phyloP scores from a whole-genome alignment of 768 basidiomycete species.

The Cantharellus anzutake region DNA sequence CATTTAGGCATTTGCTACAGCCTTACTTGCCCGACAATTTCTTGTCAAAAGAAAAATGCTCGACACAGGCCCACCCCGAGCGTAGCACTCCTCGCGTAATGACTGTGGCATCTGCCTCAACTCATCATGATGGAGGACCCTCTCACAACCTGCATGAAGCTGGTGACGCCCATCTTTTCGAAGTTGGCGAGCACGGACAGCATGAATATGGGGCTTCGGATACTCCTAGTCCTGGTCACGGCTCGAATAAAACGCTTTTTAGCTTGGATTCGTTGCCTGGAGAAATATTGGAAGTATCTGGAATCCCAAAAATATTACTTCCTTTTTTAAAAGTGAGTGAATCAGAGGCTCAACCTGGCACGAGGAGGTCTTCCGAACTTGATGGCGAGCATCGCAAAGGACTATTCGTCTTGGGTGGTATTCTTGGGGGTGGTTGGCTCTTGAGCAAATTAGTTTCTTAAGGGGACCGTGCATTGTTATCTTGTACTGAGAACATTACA shows the following conservation, averaged over 20 bases:
- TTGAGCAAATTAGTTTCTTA: constrained; percentile 15
- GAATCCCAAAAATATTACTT: constrained; percentile 5
- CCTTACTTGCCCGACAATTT: constrained; percentile 43
- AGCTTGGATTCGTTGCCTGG: constrained; percentile 14
- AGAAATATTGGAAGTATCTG: constrained; percentile 16
- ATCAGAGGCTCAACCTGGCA: constrained; percentile 4
- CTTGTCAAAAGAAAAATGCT: constrained; percentile 9
- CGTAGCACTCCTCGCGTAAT: constrained; percentile 12
- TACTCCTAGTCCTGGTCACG: neutral
- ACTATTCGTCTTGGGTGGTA: constrained; percentile 28
- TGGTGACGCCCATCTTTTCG: constrained; percentile 11
- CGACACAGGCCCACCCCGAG: constrained; percentile 9
- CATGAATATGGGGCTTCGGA: neutral
- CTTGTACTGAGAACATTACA: too few relatives aligned
- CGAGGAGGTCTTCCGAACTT: constrained; percentile 1
- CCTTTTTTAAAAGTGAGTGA: constrained; percentile 12
- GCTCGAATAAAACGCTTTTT: constrained; percentile 6
- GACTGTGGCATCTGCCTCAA: constrained; percentile 25
- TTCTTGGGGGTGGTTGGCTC: constrained; percentile 31
- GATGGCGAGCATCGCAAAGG: constrained; percentile 26
- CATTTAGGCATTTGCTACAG: constrained; percentile 17
- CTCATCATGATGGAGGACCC: constrained; percentile 31
- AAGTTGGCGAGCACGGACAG: neutral
- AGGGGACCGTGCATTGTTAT: neutral
- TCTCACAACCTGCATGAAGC: constrained; percentile 22